Evolutionary conservation across 2,329 filamentous ascomycete genomes (phyloP).

Genomic region (Diaporthe vaccinii): DNA sequence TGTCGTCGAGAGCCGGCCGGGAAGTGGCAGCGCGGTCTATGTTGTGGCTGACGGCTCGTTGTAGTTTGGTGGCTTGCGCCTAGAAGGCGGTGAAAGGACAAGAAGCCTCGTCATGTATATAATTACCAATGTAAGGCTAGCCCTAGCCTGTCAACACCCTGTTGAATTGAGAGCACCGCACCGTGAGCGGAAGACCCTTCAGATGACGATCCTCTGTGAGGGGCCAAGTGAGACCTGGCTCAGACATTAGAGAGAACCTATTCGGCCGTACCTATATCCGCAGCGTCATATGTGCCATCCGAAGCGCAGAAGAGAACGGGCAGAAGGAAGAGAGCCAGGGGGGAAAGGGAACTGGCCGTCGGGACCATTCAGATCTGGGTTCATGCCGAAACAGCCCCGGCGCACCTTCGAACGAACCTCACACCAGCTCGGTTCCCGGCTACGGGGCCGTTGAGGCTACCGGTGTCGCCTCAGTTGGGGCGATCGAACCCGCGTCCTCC

Average conservation of each 20-base stretch:
- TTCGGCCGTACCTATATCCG: conserved; percentile 8
- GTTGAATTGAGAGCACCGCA: conserved; percentile 16
- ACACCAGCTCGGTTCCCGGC: conserved; percentile 13
- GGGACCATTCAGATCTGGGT: not conserved
- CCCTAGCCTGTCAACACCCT: not conserved
- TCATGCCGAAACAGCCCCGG: conserved; percentile 13
- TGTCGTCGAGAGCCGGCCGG: conserved; percentile 90
- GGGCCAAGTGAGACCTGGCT: not conserved
- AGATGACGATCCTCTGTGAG: not conserved
- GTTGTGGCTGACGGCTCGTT: conserved; percentile 50
- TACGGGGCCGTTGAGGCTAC: conserved; percentile 17
- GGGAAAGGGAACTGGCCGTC: not conserved
- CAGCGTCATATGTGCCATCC: conserved; percentile 16
- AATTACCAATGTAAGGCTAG: conserved; percentile 18
- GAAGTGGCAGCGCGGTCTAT: conserved; percentile 76
- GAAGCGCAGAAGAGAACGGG: not conserved
- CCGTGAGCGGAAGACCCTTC: not conserved
- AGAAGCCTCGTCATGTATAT: not conserved
- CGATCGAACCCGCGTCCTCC: conserved; percentile 1
- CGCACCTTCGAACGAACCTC: conserved; percentile 29
- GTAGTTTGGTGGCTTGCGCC: not conserved
- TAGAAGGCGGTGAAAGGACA: not conserved
- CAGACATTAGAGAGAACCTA: not conserved
- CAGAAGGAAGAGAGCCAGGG: not conserved
- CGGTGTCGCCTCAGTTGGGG: conserved; percentile 7